Evolutionary conservation across 345 rosid genomes (phyloP).

Genomic region (Hypericum androsaemum): DNA sequence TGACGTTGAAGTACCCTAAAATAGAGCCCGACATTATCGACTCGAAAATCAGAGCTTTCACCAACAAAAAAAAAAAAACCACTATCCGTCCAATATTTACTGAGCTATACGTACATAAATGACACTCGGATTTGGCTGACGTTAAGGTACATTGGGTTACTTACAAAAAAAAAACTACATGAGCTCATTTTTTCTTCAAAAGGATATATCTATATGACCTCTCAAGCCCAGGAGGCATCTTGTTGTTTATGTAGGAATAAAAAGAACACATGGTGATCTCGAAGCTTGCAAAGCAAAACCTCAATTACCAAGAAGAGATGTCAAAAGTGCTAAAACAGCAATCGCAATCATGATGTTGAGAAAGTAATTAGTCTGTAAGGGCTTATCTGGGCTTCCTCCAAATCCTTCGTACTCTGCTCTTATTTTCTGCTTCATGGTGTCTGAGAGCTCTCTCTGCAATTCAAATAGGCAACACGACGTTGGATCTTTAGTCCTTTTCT

Average conservation of each 20-base stretch:
- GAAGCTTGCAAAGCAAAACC: not conserved
- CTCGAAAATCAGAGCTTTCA: too few species aligned
- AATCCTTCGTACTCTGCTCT: constrained; percentile 70
- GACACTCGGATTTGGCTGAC: too few species aligned
- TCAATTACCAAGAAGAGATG: constrained; percentile 50
- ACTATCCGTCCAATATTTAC: too few species aligned
- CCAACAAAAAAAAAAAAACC: too few species aligned
- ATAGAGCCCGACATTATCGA: too few species aligned
- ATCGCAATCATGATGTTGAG: constrained; percentile 69
- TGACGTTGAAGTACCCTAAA: too few species aligned
- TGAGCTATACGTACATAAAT: too few species aligned
- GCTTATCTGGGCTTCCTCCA: constrained; percentile 81
- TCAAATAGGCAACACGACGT: constrained; percentile 36
- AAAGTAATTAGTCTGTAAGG: constrained; percentile 63
- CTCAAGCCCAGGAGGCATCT: too few species aligned
- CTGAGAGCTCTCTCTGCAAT: constrained; percentile 79
- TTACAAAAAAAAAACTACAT: too few species aligned
- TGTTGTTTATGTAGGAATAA: not conserved
- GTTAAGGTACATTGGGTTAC: too few species aligned
- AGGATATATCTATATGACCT: too few species aligned
- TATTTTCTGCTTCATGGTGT: constrained; percentile 85
- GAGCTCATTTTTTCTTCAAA: too few species aligned
- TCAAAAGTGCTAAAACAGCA: constrained; percentile 58
- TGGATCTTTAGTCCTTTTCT: constrained; percentile 40
- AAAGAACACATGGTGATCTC: not conserved